Evolutionary conservation across 495 filamentous ascomycete species (phyloP), one percentile per base, ranked within the genome.

Genomic region (Penicillium roqueforti): DNA sequence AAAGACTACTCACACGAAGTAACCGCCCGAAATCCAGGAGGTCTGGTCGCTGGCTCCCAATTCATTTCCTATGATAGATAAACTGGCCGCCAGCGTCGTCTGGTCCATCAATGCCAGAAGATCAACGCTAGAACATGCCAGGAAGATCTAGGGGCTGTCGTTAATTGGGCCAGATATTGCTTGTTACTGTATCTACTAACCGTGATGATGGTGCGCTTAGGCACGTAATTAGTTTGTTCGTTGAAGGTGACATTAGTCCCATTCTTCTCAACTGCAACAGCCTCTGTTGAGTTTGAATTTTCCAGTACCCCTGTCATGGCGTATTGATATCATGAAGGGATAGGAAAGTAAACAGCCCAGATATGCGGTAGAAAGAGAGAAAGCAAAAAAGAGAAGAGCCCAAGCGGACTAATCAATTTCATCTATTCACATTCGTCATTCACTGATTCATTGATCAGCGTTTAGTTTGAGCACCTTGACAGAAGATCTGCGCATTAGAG

Each of bases 141-240:
- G 60, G 53, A 81, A 81, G 53, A 81, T 79, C 78, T 80, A 46
- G 23, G 6, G 16, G n/a, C 7, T 11, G 14, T 34, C 10, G 34
- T 42, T 42, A 54, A 51, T 51, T 38, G 19, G 34, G 29, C 1
- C 32, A 36, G 25, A 38, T 36, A 31, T 54, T 26, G 26, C 22
- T 38, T 37, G 13, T 32, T 16, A 14, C 26, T 1, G 38, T 19
- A 26, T 10, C 32, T 6, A 51, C 67, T 55, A 53, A 81, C 78
- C 8, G 68, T 80, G 60, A 80, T 75, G 22, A 81, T 79, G 1
- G 70, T 78, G 34, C 65, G 66, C 34, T 56, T 73, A 8, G 78
- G 78, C 28, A 80, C 71, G 68, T 80, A 80, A 56, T 80, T 80
- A 2, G 77, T 81, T 60, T 81, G 78, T 38, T 81, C 78, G 26